These are phyloP conservation scores for Corchorus capsularis DNA, from an alignment of 345 rosid genomes.

Conservation along the genomic window DNA sequence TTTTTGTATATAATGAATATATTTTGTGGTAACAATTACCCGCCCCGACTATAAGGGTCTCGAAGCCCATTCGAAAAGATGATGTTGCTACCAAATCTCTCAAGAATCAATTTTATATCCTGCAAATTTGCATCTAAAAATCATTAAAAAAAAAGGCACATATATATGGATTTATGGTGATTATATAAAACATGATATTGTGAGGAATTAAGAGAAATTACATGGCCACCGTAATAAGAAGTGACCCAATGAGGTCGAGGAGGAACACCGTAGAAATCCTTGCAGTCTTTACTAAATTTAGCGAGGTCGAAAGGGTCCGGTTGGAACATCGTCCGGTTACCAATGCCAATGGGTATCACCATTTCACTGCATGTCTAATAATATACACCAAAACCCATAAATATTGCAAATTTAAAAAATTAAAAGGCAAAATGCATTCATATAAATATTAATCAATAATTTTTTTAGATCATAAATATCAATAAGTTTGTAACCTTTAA, in stretches of 20 bases:
- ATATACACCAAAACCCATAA: no score
- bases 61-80: conserved; percentile 44
- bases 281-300: conserved; percentile 17
- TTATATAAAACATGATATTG: background rate
- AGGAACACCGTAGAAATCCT: conserved; percentile 18
- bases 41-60: conserved; percentile 52
- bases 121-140: conserved; percentile 16
- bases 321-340: conserved; percentile 43
- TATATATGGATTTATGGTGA: no score
- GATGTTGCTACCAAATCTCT: conserved; percentile 47
- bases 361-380: conserved; percentile 51
- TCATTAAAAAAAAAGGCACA: background rate
- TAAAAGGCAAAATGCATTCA: no score
- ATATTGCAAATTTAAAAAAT: no score
- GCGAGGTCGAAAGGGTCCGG: conserved; percentile 26
- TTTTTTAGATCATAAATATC: no score
- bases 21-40: conserved; percentile 25
- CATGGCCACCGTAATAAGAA: conserved; percentile 55
- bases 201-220: conserved; percentile 14
- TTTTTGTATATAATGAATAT: background rate
- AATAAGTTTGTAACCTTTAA: no score
- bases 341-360: conserved; percentile 46
- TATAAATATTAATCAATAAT: no score
- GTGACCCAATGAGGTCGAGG: conserved; percentile 66
- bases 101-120: conserved; percentile 40